A percentile compares a stretch with the other conserved stretches of the same genome.
Conservation (phyloP, 257 asterid species). For the Fraxinus excelsior region DNA sequence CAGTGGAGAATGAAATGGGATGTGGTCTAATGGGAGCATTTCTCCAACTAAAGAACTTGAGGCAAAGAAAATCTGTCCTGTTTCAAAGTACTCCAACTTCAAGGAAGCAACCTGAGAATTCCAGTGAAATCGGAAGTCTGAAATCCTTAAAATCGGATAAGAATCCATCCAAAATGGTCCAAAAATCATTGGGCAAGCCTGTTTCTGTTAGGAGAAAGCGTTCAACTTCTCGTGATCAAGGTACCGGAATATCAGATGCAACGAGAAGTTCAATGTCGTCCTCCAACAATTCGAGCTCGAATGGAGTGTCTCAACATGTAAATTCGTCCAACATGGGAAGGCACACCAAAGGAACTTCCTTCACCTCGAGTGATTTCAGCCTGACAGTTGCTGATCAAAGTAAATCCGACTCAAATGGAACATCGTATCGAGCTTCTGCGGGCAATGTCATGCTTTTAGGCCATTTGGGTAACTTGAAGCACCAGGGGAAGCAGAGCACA, state of each 20-base stretch:
- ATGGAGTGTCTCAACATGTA: constrained; percentile 31
- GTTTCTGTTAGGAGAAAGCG: constrained; percentile 21
- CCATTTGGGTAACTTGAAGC: constrained; percentile 47
- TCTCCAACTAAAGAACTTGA: constrained; percentile 29
- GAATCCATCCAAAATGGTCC: constrained; percentile 6
- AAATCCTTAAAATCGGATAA: constrained; percentile 26
- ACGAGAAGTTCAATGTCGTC: constrained; percentile 32
- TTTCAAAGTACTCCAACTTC: constrained; percentile 15
- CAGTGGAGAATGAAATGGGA: constrained; percentile 39
- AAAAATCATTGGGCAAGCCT: constrained; percentile 20
- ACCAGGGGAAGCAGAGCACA: constrained; percentile 10
- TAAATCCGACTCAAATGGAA: constrained; percentile 24
- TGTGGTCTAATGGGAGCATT: constrained; percentile 56
- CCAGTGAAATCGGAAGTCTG: background rate
- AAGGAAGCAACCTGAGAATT: constrained; percentile 10
- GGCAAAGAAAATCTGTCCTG: constrained; percentile 29
- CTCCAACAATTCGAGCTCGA: constrained; percentile 29
- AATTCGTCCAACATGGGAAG: constrained; percentile 29
- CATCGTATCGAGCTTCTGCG: constrained; percentile 29
- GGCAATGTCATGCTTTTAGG: constrained; percentile 53
- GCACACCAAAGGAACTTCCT: constrained; percentile 31
- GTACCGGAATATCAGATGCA: constrained; percentile 14
- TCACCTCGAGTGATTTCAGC: constrained; percentile 42
- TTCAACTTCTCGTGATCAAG: constrained; percentile 21
- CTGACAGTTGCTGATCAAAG: constrained; percentile 30